These are phyloP conservation scores for Penicillium chermesinum DNA, from an alignment of 495 filamentous ascomycete species.

Conservation along the genomic window DNA sequence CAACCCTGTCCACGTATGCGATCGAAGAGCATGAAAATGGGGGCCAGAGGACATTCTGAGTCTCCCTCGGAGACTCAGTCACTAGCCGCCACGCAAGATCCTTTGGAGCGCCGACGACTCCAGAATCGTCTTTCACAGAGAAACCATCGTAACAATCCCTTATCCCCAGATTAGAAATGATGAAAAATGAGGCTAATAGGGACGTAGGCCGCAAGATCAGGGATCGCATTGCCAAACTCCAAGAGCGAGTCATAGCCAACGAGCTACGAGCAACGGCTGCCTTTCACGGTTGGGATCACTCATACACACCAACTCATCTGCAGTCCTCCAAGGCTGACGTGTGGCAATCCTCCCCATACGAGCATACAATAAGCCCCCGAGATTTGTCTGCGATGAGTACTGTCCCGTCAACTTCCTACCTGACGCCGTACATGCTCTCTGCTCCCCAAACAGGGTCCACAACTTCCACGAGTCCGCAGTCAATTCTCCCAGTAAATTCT, in stretches of 20 bases:
- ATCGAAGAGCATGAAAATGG: slow-evolving; percentile 6
- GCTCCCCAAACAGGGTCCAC: neutral
- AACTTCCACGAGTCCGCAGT: no score
- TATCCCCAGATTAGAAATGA: neutral
- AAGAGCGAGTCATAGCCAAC: slow-evolving; percentile 40
- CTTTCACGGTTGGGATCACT: slow-evolving; percentile 29
- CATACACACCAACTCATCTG: slow-evolving; percentile 1
- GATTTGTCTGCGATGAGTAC: neutral
- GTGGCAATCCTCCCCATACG: neutral
- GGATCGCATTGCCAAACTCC: slow-evolving; percentile 40
- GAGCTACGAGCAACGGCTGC: slow-evolving; percentile 33
- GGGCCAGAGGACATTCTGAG: slow-evolving; percentile 3
- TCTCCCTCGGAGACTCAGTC: slow-evolving; percentile 8
- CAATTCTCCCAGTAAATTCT: no score
- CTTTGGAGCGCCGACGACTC: slow-evolving; percentile 26
- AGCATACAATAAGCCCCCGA: neutral
- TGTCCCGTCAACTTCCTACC: slow-evolving; percentile 7
- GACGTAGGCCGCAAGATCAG: slow-evolving; percentile 35
- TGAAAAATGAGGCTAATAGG: neutral
- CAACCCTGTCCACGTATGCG: no score
- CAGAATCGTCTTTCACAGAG: slow-evolving; percentile 36
- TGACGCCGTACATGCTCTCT: neutral
- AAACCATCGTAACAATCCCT: slow-evolving; percentile 31
- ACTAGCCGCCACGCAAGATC: slow-evolving; percentile 18
- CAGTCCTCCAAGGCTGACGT: neutral